A percentile compares a stretch with the other conserved stretches of the same genome.
These are phyloP conservation scores for Melocanna baccifera DNA, from an alignment of 176 grass and related monocot genomes.

Conservation along the genomic window DNA sequence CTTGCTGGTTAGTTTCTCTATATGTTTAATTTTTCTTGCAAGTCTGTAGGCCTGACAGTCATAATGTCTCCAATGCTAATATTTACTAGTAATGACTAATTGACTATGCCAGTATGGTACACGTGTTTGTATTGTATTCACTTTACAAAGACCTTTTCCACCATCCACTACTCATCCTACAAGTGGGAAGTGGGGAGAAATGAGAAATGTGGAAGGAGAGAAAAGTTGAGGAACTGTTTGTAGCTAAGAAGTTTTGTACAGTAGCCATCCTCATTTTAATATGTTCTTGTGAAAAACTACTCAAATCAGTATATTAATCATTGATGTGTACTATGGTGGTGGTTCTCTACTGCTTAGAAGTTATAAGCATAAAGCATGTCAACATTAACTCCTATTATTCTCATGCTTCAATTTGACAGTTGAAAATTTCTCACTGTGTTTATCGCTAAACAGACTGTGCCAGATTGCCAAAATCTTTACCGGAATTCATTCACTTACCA, in stretches of 20 bases:
- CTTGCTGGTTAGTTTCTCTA: constrained; percentile 10
- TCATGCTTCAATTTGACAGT: constrained; percentile 14
- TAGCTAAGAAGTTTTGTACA: not conserved
- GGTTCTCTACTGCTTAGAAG: not conserved
- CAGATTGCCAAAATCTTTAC: constrained; percentile 58
- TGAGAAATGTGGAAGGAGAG: not conserved
- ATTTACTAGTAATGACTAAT: not conserved
- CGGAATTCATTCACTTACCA: constrained; percentile 60
- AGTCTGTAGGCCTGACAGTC: not conserved
- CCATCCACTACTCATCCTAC: not conserved
- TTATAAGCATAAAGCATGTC: not conserved
- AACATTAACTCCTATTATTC: not conserved
- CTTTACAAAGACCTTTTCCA: not conserved
- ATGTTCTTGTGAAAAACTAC: constrained; percentile 8
- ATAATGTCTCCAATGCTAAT: not conserved
- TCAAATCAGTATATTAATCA: not conserved
- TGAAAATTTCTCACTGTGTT: constrained; percentile 32
- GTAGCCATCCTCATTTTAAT: not conserved
- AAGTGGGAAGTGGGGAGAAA: not conserved
- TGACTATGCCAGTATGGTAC: not conserved
- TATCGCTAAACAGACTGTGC: constrained; percentile 52
- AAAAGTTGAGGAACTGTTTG: not conserved
- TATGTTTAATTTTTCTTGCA: constrained; percentile 9
- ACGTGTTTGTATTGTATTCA: not conserved
- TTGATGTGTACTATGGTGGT: not conserved